Conservation (phyloP, 768 basidiomycete species). For the Serendipita indica region DNA sequence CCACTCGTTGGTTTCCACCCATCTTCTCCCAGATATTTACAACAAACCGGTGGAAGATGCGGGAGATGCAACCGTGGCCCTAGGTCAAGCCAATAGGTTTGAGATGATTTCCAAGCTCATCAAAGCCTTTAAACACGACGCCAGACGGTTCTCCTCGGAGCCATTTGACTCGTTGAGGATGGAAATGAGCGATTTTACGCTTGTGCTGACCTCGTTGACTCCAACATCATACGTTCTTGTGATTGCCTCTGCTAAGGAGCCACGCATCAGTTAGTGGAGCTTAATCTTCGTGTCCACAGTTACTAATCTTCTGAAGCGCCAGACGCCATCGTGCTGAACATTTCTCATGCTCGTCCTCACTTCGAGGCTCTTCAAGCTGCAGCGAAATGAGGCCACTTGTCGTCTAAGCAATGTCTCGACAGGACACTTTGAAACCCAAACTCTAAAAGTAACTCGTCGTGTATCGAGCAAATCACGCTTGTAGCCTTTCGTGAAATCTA, state of each 20-base stretch:
- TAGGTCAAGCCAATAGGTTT: slow-evolving; percentile 31
- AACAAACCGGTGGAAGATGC: too few relatives aligned
- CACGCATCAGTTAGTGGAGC: background rate
- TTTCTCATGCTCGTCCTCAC: background rate
- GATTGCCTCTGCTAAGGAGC: slow-evolving; percentile 28
- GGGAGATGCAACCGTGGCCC: background rate
- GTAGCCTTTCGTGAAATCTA: background rate
- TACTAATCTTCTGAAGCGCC: background rate
- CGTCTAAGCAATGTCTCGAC: too few relatives aligned
- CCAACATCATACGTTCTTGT: slow-evolving; percentile 85
- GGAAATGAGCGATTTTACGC: slow-evolving; percentile 72
- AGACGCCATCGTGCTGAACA: background rate
- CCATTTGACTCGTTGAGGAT: slow-evolving; percentile 80
- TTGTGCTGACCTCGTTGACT: slow-evolving; percentile 84
- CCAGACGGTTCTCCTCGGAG: slow-evolving; percentile 31
- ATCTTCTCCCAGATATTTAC: background rate
- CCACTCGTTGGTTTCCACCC: background rate
- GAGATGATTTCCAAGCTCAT: slow-evolving; percentile 85
- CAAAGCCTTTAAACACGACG: slow-evolving; percentile 74
- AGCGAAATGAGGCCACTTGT: background rate
- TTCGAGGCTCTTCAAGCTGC: slow-evolving; percentile 1
- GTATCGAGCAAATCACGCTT: background rate
- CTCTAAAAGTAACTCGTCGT: background rate
- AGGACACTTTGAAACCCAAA: background rate
- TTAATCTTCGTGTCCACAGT: background rate